Percentiles rank a stretch among this genome's conserved stretches.
These are phyloP conservation scores for Pythium periplocum DNA, from an alignment of 352 stramenopile genomes.

Conservation along the genomic window DNA sequence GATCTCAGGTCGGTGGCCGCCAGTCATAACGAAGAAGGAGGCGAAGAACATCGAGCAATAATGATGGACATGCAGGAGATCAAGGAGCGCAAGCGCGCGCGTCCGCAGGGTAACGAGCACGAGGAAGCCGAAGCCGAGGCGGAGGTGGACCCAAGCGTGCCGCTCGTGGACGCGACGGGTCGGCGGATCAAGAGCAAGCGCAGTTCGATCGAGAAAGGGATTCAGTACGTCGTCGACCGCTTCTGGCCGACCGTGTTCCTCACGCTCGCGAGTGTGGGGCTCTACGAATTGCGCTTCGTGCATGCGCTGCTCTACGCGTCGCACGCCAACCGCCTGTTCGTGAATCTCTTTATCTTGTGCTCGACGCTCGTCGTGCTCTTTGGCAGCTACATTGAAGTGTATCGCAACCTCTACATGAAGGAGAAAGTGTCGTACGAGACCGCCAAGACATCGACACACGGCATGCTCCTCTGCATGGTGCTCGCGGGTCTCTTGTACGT, in stretches of 20 bases:
- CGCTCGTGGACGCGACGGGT: conserved; percentile 10
- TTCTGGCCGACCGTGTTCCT: conserved; percentile 60
- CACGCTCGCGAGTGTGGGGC: conserved; percentile 34
- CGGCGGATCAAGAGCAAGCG: conserved; percentile 11
- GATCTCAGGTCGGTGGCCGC: too few relatives aligned
- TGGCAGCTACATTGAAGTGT: conserved; percentile 68
- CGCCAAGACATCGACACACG: conserved; percentile 59
- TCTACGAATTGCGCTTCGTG: conserved; percentile 59
- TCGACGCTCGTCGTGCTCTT: conserved; percentile 52
- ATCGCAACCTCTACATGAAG: conserved; percentile 45
- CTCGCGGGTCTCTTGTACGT: conserved; percentile 49
- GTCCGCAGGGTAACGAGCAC: not conserved
- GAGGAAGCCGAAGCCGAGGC: conserved; percentile 33
- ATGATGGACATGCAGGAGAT: conserved; percentile 67
- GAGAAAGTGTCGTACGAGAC: conserved; percentile 61
- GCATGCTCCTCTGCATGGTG: conserved; percentile 56
- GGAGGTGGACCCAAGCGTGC: conserved; percentile 20
- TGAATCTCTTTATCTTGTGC: conserved; percentile 48
- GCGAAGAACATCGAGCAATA: too few relatives aligned
- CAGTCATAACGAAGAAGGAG: too few relatives aligned
- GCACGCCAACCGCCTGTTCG: conserved; percentile 40
- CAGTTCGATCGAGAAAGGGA: conserved; percentile 24
- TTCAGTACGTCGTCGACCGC: conserved; percentile 43
- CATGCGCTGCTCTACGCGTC: conserved; percentile 47
- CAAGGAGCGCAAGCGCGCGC: conserved; percentile 31